Percentiles rank a stretch among this genome's conserved stretches.
Conservation (phyloP, 352 stramenopile species). For the Pythium rishiriense region DNA sequence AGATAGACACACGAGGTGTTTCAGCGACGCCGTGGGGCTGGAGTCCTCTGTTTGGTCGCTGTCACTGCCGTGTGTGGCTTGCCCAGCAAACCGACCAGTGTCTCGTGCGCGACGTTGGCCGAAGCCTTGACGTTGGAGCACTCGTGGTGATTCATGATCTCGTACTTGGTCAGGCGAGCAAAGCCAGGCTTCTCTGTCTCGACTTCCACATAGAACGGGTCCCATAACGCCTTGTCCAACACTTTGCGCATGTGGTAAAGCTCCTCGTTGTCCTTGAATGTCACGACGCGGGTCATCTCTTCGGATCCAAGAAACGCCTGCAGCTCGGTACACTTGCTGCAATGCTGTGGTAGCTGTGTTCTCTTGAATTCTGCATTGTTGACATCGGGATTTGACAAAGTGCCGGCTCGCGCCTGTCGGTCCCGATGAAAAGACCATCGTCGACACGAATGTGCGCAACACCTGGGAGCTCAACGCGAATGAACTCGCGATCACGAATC, state of each 20-base stretch:
- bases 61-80: too few relatives aligned
- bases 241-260: not conserved
- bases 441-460: constrained; percentile 27
- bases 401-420: constrained; percentile 24
- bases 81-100: too few relatives aligned
- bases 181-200: not conserved
- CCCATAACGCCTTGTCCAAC: not conserved
- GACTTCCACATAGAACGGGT: not conserved
- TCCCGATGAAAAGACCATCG: constrained; percentile 21
- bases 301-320: not conserved
- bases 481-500: constrained; percentile 16
- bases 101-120: not conserved
- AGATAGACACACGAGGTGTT: too few relatives aligned
- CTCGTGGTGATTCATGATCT: not conserved
- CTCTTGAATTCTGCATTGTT: too few relatives aligned
- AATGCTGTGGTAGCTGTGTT: too few relatives aligned
- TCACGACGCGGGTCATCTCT: not conserved
- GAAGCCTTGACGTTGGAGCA: not conserved
- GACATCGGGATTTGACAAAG: too few relatives aligned
- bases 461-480: constrained; percentile 25
- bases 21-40: too few relatives aligned
- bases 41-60: too few relatives aligned
- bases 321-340: not conserved
- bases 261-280: not conserved
- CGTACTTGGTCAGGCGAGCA: not conserved